Conservation (phyloP, 371 early-diverging fungal species). For the Blakeslea trispora region DNA sequence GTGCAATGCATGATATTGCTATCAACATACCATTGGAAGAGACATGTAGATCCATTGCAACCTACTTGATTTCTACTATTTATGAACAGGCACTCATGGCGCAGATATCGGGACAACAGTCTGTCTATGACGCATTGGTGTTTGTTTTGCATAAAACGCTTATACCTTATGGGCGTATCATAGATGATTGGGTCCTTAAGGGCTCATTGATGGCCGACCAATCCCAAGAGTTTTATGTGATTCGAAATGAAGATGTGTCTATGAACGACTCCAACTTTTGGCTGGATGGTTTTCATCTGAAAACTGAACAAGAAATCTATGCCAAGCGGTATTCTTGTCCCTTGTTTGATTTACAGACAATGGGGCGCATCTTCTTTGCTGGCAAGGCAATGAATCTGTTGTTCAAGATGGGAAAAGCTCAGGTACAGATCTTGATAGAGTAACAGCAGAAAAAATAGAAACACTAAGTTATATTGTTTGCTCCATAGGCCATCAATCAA, state of each 20-base stretch:
- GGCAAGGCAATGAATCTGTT: constrained; percentile 39
- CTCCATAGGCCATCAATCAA: not conserved
- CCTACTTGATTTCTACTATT: constrained; percentile 23
- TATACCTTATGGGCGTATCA: constrained; percentile 32
- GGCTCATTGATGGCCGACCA: constrained; percentile 34
- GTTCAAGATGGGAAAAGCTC: constrained; percentile 6
- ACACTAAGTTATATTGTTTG: not conserved
- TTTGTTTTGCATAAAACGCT: constrained; percentile 26
- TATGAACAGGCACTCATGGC: constrained; percentile 25
- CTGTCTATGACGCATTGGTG: constrained; percentile 18
- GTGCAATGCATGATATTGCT: constrained; percentile 15
- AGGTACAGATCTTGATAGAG: too few species aligned
- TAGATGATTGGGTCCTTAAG: constrained; percentile 46
- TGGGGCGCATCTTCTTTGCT: constrained; percentile 31
- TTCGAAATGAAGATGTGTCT: constrained; percentile 15
- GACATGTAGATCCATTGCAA: constrained; percentile 9
- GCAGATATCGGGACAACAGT: constrained; percentile 23
- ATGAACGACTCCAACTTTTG: constrained; percentile 24
- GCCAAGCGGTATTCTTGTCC: constrained; percentile 24
- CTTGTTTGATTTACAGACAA: constrained; percentile 23
- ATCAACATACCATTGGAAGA: constrained; percentile 12
- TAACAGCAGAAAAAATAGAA: constrained; percentile 8
- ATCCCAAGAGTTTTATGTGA: constrained; percentile 37
- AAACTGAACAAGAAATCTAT: not conserved
- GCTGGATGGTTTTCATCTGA: constrained; percentile 23